Base-by-base conservation (phyloP, 1,139 yeast species). In the Geotrichum restrictum region DNA sequence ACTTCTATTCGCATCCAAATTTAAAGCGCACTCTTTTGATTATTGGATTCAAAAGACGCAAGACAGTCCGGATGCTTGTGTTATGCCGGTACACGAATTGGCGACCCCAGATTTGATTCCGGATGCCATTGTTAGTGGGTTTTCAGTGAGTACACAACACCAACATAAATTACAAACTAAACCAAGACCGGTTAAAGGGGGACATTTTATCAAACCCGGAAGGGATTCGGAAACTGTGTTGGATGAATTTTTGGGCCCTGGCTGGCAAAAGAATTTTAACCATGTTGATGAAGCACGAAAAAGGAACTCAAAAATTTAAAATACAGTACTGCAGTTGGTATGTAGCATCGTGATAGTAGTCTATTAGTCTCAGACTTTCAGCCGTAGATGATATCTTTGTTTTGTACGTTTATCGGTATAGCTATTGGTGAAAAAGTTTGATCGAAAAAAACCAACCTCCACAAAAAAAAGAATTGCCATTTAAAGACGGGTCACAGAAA, bases 31-130 rank as follows among this genome's bases (percentile, higher is more conserved):
- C 11, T 51, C 36, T 8, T 36, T 52, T 5, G 53, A 44, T 24
- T 34, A 58, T 27, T 58, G 60, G 60, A 44, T 34, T 14, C 39
- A 45, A 3, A 29, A 45, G 22, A 45, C 57, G 3, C 33, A n/a
- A 14, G 49, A 49, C 40, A 50, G 48, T 24, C 56, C 57, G 19
- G 54, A 58, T 27, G 50, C 59, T 13, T 58, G 60, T 18, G 55
- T 55, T n/a, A 42, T 53, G 22, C 60, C 59, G 2, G 56, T 56
- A 27, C 40, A 41, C 29, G 32, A 43, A 11, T 45, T 58, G 14
- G 56, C 51, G 3, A 45, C 36, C 19, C 57, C 59, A 8, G 48
- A 45, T 2, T 49, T 49, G 2, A 41, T 58, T 16, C 56, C 56
- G 5, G 34, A 38, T 3, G 54, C 53, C 3, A 29, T 54, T 6